phyloP scores from a whole-genome alignment of 768 basidiomycete genomes.

The Lactarius sanguifluus region DNA sequence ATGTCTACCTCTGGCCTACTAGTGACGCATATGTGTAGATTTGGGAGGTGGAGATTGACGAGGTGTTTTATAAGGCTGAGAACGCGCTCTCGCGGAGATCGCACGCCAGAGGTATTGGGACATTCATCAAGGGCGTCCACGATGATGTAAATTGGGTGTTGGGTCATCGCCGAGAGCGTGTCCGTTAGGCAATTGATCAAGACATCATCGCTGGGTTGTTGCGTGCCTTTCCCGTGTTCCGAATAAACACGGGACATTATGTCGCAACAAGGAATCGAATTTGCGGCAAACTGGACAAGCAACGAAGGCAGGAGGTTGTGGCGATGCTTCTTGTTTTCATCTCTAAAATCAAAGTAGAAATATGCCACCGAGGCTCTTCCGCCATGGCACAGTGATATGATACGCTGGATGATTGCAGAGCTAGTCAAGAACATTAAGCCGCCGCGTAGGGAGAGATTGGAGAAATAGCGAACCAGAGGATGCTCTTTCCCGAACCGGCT shows the following conservation, averaged over 20 bases:
- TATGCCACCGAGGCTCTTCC: neutral
- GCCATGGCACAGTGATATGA: neutral
- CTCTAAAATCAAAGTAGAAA: neutral
- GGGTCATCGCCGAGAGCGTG: neutral
- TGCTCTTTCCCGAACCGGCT: neutral
- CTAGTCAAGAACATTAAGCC: neutral
- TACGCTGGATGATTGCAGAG: neutral
- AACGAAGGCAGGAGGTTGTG: neutral
- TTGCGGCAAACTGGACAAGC: neutral
- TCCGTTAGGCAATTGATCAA: neutral
- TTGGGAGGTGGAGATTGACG: neutral
- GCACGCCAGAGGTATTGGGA: neutral
- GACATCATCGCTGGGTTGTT: neutral
- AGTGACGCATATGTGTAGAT: neutral
- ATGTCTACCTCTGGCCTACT: neutral
- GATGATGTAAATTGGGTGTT: neutral
- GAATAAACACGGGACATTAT: neutral
- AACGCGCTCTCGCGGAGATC: neutral
- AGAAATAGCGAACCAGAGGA: neutral
- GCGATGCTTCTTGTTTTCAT: neutral
- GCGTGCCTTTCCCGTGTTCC: neutral
- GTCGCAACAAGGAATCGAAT: neutral
- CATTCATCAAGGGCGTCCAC: neutral
- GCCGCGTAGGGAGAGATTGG: neutral
- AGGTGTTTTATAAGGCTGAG: neutral